phyloP scores from a whole-genome alignment of 1,284 basidiomycete genomes.

The Ustilago cynodontis region DNA sequence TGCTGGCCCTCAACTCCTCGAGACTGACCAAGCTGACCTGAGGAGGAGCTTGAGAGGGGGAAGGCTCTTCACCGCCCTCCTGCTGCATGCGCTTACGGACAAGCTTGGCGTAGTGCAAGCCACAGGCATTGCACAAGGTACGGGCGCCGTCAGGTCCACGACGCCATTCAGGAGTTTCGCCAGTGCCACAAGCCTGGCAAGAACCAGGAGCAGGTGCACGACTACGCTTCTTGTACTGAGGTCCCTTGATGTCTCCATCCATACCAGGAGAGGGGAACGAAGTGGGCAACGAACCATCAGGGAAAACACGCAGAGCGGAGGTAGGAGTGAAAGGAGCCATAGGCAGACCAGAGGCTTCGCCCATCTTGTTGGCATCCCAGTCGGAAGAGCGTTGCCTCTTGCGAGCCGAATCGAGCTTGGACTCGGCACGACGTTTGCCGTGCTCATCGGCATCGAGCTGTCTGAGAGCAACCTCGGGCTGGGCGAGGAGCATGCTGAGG shows the following conservation, averaged over 20 bases:
- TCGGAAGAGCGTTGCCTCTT: constrained; percentile 51
- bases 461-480: constrained; percentile 49
- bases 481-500: constrained; percentile 50
- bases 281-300: constrained; percentile 46
- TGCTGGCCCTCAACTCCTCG: constrained; percentile 60
- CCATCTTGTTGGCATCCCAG: constrained; percentile 32
- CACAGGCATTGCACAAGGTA: constrained; percentile 69
- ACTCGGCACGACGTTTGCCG: constrained; percentile 43
- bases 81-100: constrained; percentile 55
- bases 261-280: constrained; percentile 45
- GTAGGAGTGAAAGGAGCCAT: constrained; percentile 25
- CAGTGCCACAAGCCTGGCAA: constrained; percentile 62
- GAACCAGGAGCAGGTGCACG: constrained; percentile 65
- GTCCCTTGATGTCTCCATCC: constrained; percentile 40
- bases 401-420: constrained; percentile 48
- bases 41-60: constrained; percentile 29
- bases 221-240: constrained; percentile 68
- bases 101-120: constrained; percentile 62
- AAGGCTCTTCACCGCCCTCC: constrained; percentile 47
- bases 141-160: constrained; percentile 66
- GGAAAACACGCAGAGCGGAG: constrained; percentile 35
- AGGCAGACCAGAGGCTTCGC: constrained; percentile 16
- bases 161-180: constrained; percentile 68
- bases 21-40: constrained; percentile 53
- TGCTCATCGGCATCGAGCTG: constrained; percentile 46